Percentiles rank a stretch among this genome's conserved stretches.
These are phyloP conservation scores for Neoboletus brunneissimus DNA, from an alignment of 768 basidiomycete genomes.

Conservation along the genomic window DNA sequence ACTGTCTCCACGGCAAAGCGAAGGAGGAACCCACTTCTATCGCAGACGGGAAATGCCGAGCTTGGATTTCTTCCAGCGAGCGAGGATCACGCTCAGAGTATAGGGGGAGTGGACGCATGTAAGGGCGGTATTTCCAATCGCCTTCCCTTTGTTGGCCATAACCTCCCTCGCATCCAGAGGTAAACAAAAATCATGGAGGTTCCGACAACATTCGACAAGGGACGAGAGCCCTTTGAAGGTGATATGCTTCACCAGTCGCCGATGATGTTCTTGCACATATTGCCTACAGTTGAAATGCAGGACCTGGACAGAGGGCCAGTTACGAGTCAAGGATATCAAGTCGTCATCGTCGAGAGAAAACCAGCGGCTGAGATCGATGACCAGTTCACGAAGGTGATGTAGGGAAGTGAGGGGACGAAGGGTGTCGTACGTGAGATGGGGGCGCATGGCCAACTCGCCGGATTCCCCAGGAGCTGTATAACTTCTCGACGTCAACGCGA, in stretches of 20 bases:
- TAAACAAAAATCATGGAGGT: not conserved
- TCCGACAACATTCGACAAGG: not conserved
- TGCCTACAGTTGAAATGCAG: not conserved
- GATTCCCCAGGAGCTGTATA: not conserved
- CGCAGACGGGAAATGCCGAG: not conserved
- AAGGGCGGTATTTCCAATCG: not conserved
- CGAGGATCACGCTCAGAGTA: not conserved
- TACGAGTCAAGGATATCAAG: not conserved
- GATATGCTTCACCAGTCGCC: not conserved
- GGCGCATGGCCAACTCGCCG: not conserved
- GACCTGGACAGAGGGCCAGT: not conserved
- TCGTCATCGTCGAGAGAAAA: constrained; percentile 5
- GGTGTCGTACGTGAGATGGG: not conserved
- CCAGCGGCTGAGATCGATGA: not conserved
- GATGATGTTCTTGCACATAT: too few relatives aligned
- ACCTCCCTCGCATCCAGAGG: constrained; percentile 2
- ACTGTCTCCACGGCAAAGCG: not conserved
- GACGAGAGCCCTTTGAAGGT: not conserved
- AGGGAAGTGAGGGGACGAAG: not conserved
- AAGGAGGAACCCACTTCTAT: not conserved
- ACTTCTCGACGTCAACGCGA: too few relatives aligned
- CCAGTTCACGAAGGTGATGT: not conserved
- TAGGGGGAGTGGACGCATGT: not conserved
- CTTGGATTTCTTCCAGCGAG: not conserved
- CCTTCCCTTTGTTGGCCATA: too few relatives aligned